These are phyloP conservation scores for Knoxdaviesia proteae DNA, from an alignment of 2,329 filamentous ascomycete species.

Conservation along the genomic window DNA sequence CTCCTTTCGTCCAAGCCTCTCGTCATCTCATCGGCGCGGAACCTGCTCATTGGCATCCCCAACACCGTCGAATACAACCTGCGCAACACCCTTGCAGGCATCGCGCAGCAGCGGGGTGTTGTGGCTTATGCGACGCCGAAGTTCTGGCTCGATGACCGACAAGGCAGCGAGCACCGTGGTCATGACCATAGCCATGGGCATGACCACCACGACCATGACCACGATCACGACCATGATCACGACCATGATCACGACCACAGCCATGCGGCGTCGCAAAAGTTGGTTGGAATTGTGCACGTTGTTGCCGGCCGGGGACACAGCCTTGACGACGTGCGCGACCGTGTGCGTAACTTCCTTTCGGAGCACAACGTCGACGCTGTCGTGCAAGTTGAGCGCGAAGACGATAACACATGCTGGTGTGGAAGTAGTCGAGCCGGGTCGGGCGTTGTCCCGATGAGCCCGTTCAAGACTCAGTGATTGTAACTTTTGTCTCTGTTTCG, in stretches of 20 bases:
- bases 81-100: slow-evolving; percentile 65
- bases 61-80: slow-evolving; percentile 73
- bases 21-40: slow-evolving; percentile 64
- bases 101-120: slow-evolving; percentile 66
- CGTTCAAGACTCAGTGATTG: not conserved
- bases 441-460: not conserved
- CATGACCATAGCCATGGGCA: not conserved
- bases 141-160: slow-evolving; percentile 73
- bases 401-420: slow-evolving; percentile 46
- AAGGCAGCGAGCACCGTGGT: not conserved
- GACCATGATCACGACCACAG: slow-evolving; percentile 12
- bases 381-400: slow-evolving; percentile 73
- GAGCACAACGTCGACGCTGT: slow-evolving; percentile 60
- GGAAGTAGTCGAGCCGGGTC: slow-evolving; percentile 13
- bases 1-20: slow-evolving; percentile 81
- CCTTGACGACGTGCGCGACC: slow-evolving; percentile 62
- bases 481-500: not conserved
- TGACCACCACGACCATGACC: slow-evolving; percentile 6
- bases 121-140: slow-evolving; percentile 69
- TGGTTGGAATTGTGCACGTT: slow-evolving; percentile 74
- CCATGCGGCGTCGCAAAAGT: slow-evolving; percentile 21
- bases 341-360: slow-evolving; percentile 51
- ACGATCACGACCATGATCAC: slow-evolving; percentile 10
- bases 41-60: slow-evolving; percentile 66
- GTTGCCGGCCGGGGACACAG: slow-evolving; percentile 52